phyloP scores from a whole-genome alignment of 2,329 filamentous ascomycete genomes.

The Aspergillus sp. region DNA sequence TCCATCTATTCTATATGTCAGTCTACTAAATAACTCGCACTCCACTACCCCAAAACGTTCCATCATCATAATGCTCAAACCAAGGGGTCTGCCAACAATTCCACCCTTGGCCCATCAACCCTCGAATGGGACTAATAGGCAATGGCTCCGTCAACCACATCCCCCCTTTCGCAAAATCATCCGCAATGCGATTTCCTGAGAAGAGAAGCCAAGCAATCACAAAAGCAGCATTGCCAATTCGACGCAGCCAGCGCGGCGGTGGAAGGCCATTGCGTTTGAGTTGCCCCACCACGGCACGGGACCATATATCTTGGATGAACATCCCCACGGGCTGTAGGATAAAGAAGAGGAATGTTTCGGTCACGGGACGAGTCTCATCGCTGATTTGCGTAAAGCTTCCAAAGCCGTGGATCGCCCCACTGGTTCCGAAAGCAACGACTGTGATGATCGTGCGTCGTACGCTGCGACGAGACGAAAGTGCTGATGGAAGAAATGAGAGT shows the following conservation, averaged over 20 bases:
- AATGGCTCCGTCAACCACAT: constrained; percentile 81
- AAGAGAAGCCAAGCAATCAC: constrained; percentile 66
- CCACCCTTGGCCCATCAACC: constrained; percentile 64
- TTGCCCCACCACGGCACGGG: constrained; percentile 20
- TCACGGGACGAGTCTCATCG: constrained; percentile 55
- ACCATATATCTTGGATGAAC: constrained; percentile 51
- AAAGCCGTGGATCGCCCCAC: constrained; percentile 61
- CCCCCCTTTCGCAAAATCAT: constrained; percentile 73
- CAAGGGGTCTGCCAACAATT: constrained; percentile 65
- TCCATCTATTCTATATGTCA: constrained; percentile 12
- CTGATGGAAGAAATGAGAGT: constrained; percentile 28
- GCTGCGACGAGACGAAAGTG: constrained; percentile 14
- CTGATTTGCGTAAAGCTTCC: constrained; percentile 69
- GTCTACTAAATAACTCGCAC: constrained; percentile 31
- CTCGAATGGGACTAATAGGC: constrained; percentile 70
- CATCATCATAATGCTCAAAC: constrained; percentile 60
- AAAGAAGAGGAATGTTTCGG: constrained; percentile 67
- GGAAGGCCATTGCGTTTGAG: constrained; percentile 19
- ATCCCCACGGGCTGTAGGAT: constrained; percentile 67
- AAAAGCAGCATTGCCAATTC: constrained; percentile 61
- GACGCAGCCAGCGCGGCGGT: constrained; percentile 50
- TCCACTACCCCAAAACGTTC: constrained; percentile 64
- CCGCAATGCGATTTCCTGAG: constrained; percentile 65
- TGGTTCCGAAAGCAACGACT: constrained; percentile 35
- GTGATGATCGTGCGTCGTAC: constrained; percentile 25